Evolutionary conservation across 2,329 filamentous ascomycete species (phyloP).

Genomic region (Ceratocystis huliohia): DNA sequence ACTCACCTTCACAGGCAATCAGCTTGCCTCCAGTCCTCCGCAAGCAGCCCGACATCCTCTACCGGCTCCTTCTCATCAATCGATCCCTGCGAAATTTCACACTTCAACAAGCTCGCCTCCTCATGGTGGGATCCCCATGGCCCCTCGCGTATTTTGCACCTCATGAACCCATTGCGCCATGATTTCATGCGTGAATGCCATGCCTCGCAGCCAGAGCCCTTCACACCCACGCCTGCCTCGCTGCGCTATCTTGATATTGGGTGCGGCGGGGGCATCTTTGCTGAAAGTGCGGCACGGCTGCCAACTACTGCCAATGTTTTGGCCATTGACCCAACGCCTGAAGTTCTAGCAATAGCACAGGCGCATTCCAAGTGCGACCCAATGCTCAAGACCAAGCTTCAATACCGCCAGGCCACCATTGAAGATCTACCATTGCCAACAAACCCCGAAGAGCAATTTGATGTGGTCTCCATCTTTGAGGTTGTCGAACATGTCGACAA

Average conservation of each 20-base stretch:
- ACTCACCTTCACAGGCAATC: not conserved
- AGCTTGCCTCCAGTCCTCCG: constrained; percentile 23
- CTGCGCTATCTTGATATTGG: constrained; percentile 79
- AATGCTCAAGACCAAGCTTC: constrained; percentile 47
- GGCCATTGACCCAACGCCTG: constrained; percentile 64
- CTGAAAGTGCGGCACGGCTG: constrained; percentile 68
- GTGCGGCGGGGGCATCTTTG: constrained; percentile 93
- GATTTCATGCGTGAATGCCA: constrained; percentile 74
- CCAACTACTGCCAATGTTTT: constrained; percentile 50
- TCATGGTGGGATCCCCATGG: constrained; percentile 97
- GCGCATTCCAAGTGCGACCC: constrained; percentile 67
- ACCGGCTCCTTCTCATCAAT: constrained; percentile 49
- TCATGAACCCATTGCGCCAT: constrained; percentile 96
- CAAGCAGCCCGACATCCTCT: constrained; percentile 18
- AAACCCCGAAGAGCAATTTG: constrained; percentile 41
- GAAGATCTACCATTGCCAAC: constrained; percentile 48
- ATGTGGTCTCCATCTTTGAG: constrained; percentile 81
- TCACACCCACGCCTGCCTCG: constrained; percentile 28
- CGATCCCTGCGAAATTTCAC: constrained; percentile 76
- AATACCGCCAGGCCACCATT: constrained; percentile 64
- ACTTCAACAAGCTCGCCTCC: constrained; percentile 87
- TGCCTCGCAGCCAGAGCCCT: constrained; percentile 36
- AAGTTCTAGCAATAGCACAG: constrained; percentile 62
- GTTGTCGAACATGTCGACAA: constrained; percentile 84
- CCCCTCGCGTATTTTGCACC: constrained; percentile 78